Conservation (phyloP, 371 early-diverging fungal genomes). For the Mortierella sp. region DNA sequence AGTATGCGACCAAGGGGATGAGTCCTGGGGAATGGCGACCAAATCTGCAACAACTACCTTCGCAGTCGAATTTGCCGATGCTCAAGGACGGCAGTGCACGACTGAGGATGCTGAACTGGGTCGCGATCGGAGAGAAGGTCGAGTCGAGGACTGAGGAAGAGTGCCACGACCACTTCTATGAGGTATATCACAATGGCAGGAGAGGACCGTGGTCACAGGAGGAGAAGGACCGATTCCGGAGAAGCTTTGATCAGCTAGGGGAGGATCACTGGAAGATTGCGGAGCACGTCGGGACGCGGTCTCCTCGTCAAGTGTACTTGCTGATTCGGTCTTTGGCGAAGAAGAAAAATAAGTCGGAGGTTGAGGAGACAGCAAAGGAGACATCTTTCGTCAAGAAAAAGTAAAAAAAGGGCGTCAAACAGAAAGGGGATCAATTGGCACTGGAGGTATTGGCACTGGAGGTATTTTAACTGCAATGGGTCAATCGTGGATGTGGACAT, state of each 20-base stretch:
- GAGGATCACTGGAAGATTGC: not conserved
- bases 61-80: not conserved
- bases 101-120: constrained; percentile 8
- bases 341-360: not conserved
- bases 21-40: not conserved
- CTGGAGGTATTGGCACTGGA: too few relatives aligned
- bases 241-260: not conserved
- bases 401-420: too few relatives aligned
- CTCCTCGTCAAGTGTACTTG: not conserved
- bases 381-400: too few relatives aligned
- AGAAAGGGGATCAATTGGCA: too few relatives aligned
- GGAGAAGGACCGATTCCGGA: not conserved
- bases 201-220: not conserved
- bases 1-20: not conserved
- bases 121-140: constrained; percentile 1
- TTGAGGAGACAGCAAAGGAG: too few relatives aligned
- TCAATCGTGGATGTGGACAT: too few relatives aligned
- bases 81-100: not conserved
- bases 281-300: not conserved
- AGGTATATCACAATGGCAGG: not conserved
- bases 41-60: not conserved
- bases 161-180: not conserved
- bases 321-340: not conserved
- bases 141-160: not conserved
- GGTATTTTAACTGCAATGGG: too few relatives aligned